Conservation (phyloP, 1,139 yeast species). For the Suhomyces atakaporum region DNA sequence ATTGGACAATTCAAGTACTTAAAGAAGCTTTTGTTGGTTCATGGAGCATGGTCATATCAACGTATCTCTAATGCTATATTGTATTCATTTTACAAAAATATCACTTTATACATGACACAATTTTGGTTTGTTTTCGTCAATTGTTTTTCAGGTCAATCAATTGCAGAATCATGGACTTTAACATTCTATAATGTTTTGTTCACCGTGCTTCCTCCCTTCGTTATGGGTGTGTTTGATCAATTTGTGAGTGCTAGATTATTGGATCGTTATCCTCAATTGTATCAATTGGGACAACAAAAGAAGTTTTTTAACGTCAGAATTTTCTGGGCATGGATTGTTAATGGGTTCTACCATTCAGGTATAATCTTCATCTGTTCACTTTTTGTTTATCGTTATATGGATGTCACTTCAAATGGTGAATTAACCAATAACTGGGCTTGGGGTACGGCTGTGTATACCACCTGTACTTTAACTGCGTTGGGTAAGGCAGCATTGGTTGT, state of each 20-base stretch:
- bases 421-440: slow-evolving; percentile 92
- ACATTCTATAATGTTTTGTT: slow-evolving; percentile 95
- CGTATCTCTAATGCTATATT: slow-evolving; percentile 89
- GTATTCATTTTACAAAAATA: slow-evolving; percentile 93
- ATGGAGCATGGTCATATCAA: slow-evolving; percentile 98
- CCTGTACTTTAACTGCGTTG: slow-evolving; percentile 84
- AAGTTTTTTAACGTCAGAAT: slow-evolving; percentile 86
- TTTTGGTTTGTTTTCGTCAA: slow-evolving; percentile 96
- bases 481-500: slow-evolving; percentile 95
- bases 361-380: slow-evolving; percentile 75
- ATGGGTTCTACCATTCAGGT: slow-evolving; percentile 94
- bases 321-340: slow-evolving; percentile 96
- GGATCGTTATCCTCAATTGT: slow-evolving; percentile 90
- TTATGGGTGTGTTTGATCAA: slow-evolving; percentile 94
- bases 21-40: slow-evolving; percentile 81
- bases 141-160: slow-evolving; percentile 93
- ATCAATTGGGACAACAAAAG: slow-evolving; percentile 86
- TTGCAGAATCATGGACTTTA: slow-evolving; percentile 97
- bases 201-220: slow-evolving; percentile 94
- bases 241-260: slow-evolving; percentile 87
- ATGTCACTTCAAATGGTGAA: slow-evolving; percentile 65
- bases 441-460: slow-evolving; percentile 90
- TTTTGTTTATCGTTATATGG: slow-evolving; percentile 69
- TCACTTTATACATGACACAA: slow-evolving; percentile 94
- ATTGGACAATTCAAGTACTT: slow-evolving; percentile 93